Base-by-base conservation (phyloP, 1,139 yeast genomes). In the Suhomyces coccinellae region DNA sequence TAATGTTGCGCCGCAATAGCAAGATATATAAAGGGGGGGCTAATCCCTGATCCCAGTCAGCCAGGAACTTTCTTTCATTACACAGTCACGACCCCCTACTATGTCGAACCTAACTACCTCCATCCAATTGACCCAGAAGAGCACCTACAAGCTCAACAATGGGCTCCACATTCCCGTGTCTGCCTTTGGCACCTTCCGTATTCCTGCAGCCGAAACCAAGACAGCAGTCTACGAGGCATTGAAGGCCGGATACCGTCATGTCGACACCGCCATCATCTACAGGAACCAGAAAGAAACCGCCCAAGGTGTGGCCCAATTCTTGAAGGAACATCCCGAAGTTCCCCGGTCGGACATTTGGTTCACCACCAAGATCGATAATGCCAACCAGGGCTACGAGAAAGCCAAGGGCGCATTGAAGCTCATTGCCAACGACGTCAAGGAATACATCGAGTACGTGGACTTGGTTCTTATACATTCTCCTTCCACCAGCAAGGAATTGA, bases 221-320 rank as follows among this genome's bases (percentile, higher is more conserved):
- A 63, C 61, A 6, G 54, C 65, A 34, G 73, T 71, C 3, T 66
- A 68, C 51, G 54, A 63, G 17, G 79, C 80, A 1, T 71, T 87
- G 54, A 69, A 73, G 30, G 69, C 62, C 22, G 95, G 95, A 0
- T 86, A 85, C 60, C 77, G 95, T 51, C 90, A 84, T 53, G 69
- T 84, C 41, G 90, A 84, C 56, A 70, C 83, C 5, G 90, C 89
- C 2, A 54, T 48, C 24, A 43, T 35, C 17, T 61, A 61, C 54
- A 49, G 50, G n/a, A 62, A 61, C 54, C 52, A 58, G 41, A 46
- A 41, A 14, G 58, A 58, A 39, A 44, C 58, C 2, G 62, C 63
- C 4, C 47, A 51, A 40, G 66, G 58, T 3, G 77, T 82, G 32
- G 64, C 71, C n/a, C 56, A 65, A 41, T 80, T 78, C 65, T 50